A percentile compares a stretch with the other conserved stretches of the same genome.
Conservation (phyloP, 306 rosid species). For the Arachis stenosperma region DNA sequence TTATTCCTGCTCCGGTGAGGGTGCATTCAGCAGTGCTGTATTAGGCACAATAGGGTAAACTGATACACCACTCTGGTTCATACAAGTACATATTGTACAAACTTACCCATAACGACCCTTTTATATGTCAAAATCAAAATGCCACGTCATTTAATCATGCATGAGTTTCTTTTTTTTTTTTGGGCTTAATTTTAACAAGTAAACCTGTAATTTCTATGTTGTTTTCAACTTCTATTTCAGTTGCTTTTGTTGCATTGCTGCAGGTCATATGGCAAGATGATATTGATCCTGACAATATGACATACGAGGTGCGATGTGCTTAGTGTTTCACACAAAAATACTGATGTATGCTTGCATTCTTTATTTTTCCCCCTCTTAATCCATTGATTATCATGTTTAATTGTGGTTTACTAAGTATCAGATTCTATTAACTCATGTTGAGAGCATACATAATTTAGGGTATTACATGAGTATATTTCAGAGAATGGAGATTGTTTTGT, state of each 20-base stretch:
- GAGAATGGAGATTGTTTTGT: slow-evolving; percentile 14
- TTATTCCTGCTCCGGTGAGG: too few relatives aligned
- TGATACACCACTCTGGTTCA: too few relatives aligned
- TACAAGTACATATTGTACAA: too few relatives aligned
- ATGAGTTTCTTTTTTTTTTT: too few relatives aligned
- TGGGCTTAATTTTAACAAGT: slow-evolving; percentile 1
- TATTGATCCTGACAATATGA: slow-evolving; percentile 89
- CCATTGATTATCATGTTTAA: slow-evolving; percentile 5
- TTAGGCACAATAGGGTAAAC: too few relatives aligned
- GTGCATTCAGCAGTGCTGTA: too few relatives aligned
- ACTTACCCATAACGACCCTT: too few relatives aligned
- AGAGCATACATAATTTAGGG: slow-evolving; percentile 17
- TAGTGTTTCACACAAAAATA: slow-evolving; percentile 19
- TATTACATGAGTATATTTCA: not conserved
- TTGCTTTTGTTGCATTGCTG: slow-evolving; percentile 34
- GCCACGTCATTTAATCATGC: too few relatives aligned
- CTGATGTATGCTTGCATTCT: slow-evolving; percentile 20
- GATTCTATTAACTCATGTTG: slow-evolving; percentile 5
- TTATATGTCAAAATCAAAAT: too few relatives aligned
- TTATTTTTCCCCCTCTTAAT: not conserved
- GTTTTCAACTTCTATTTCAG: slow-evolving; percentile 11
- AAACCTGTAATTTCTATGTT: not conserved
- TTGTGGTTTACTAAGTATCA: slow-evolving; percentile 23
- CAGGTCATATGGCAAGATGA: slow-evolving; percentile 85
- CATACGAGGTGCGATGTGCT: slow-evolving; percentile 71